phyloP scores from a whole-genome alignment of 176 grass and related monocot species.

The Pharus latifolius region DNA sequence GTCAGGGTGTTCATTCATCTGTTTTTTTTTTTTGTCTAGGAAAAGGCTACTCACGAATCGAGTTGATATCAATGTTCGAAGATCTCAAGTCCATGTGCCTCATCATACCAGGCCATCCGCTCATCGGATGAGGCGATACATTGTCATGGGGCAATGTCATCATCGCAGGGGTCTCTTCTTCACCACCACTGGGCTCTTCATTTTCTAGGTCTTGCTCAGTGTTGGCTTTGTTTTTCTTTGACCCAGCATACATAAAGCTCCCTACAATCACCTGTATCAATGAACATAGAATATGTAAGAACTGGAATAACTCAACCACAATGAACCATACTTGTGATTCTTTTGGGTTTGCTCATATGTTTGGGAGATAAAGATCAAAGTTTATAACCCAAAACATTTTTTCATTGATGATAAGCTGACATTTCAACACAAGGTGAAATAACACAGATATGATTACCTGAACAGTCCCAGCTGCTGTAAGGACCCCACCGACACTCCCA shows the following conservation, averaged over 20 bases:
- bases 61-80: constrained; percentile 48
- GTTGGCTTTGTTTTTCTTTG: constrained; percentile 58
- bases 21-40: background rate
- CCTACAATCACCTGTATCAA: constrained; percentile 55
- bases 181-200: constrained; percentile 20
- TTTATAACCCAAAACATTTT: background rate
- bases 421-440: background rate
- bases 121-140: constrained; percentile 20
- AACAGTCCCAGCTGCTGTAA: constrained; percentile 78
- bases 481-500: constrained; percentile 58
- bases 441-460: constrained; percentile 38
- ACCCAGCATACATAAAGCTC: constrained; percentile 60
- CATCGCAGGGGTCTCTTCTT: constrained; percentile 5
- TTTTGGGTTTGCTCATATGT: background rate
- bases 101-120: constrained; percentile 41
- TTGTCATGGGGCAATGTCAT: constrained; percentile 4
- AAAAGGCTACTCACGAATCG: constrained; percentile 28
- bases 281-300: background rate
- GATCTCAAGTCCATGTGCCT: constrained; percentile 45
- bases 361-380: background rate
- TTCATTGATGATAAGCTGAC: background rate
- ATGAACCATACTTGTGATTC: background rate
- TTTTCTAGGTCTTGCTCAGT: background rate
- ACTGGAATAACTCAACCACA: background rate
- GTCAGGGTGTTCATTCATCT: too few relatives aligned